These are phyloP conservation scores for Aspergillus mulundensis DNA, from an alignment of 495 filamentous ascomycete species.

Conservation along the genomic window DNA sequence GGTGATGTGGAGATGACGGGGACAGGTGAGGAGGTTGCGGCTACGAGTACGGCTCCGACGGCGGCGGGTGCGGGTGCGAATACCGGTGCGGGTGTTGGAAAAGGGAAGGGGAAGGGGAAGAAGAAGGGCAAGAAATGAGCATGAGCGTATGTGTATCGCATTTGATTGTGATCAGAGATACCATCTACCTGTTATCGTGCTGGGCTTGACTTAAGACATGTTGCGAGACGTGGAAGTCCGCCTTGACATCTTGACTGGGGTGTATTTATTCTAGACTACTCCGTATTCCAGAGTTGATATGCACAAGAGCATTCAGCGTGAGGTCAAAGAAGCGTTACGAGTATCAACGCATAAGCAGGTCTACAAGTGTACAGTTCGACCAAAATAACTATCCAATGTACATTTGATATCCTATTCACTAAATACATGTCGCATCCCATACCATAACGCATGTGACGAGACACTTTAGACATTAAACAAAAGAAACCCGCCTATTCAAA, in stretches of 20 bases:
- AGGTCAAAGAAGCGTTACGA: not conserved
- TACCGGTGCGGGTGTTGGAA: constrained; percentile 13
- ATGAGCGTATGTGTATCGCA: not conserved
- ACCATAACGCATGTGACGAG: not conserved
- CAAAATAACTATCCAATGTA: constrained; percentile 16
- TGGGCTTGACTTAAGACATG: not conserved
- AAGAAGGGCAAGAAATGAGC: constrained; percentile 30
- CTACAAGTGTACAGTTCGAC: not conserved
- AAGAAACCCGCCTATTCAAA: constrained; percentile 25
- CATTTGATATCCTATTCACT: constrained; percentile 17
- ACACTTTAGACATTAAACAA: constrained; percentile 9
- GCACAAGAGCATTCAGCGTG: not conserved
- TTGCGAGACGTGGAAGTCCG: too few species aligned
- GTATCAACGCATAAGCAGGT: not conserved
- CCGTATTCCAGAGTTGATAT: too few species aligned
- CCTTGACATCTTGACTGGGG: too few species aligned
- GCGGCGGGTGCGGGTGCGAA: constrained; percentile 12
- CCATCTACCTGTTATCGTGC: not conserved
- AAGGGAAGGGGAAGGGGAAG: constrained; percentile 23
- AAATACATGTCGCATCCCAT: constrained; percentile 10
- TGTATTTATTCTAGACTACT: too few species aligned
- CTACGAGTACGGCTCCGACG: constrained; percentile 4
- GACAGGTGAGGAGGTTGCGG: constrained; percentile 19
- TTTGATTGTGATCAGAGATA: not conserved
- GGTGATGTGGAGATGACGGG: constrained; percentile 37